Evolutionary conservation across 345 rosid genomes (phyloP).

Genomic region (Eucalyptus leucophloia): DNA sequence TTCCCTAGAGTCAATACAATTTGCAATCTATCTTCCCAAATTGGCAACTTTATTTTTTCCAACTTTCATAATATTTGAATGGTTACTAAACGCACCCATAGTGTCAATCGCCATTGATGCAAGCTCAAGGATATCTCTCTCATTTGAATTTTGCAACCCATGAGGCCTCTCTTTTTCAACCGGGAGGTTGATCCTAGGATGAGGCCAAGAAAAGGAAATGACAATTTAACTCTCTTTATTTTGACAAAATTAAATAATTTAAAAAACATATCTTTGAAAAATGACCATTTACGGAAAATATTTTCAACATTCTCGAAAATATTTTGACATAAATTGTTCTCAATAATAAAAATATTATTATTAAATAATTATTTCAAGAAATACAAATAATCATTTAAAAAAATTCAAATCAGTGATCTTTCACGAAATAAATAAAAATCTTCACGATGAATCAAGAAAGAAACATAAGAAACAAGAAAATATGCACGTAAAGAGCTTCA

Average conservation of each 20-base stretch:
- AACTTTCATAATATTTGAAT: background rate
- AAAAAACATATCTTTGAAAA: too few relatives aligned
- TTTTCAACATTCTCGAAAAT: background rate
- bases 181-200: background rate
- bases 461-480: background rate
- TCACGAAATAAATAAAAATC: rapidly evolving
- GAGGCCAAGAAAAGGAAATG: background rate
- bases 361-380: background rate
- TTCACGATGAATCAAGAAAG: background rate
- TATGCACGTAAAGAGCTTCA: background rate
- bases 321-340: background rate
- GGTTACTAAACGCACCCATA: rapidly evolving
- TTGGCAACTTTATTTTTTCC: background rate
- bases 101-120: background rate
- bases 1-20: background rate
- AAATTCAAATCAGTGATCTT: background rate
- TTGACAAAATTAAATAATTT: background rate
- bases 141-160: background rate
- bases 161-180: background rate
- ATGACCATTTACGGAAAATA: background rate
- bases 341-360: background rate
- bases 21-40: background rate
- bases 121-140: background rate
- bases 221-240: background rate
- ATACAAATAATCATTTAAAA: rapidly evolving